phyloP scores from a whole-genome alignment of 768 basidiomycete species.

The Hypholoma fasciculare region DNA sequence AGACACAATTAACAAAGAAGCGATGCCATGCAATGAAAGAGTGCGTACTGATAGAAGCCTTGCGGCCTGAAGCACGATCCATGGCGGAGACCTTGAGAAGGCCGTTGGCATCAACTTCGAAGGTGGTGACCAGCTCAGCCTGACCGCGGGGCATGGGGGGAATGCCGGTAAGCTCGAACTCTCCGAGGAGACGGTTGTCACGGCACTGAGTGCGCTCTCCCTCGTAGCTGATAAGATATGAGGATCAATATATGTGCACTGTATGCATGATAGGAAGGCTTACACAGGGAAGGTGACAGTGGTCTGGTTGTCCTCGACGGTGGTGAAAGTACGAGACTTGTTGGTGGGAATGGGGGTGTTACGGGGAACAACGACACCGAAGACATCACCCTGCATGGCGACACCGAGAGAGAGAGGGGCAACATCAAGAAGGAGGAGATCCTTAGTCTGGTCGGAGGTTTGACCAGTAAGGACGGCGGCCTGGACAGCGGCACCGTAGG shows the following conservation, averaged over 20 bases:
- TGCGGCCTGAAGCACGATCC: slow-evolving; percentile 98
- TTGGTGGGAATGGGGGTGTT: slow-evolving; percentile 99
- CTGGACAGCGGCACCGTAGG: slow-evolving; percentile 99
- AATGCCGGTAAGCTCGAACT: slow-evolving; percentile 99
- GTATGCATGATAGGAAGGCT: slow-evolving; percentile 21
- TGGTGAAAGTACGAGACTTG: slow-evolving; percentile 99
- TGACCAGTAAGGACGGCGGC: slow-evolving; percentile 98
- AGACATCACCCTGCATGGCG: slow-evolving; percentile 99
- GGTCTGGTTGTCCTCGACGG: slow-evolving; percentile 99
- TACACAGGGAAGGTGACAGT: slow-evolving; percentile 99
- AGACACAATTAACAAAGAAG: slow-evolving; percentile 12
- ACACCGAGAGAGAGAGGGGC: slow-evolving; percentile 98
- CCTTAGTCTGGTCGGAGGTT: slow-evolving; percentile 98
- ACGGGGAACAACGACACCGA: slow-evolving; percentile 98
- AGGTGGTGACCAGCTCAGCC: slow-evolving; percentile 98
- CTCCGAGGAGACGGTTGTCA: slow-evolving; percentile 98
- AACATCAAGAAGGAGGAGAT: slow-evolving; percentile 97
- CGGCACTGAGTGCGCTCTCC: slow-evolving; percentile 99
- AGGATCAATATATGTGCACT: slow-evolving; percentile 5
- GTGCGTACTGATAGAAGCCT: slow-evolving; percentile 90
- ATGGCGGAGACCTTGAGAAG: slow-evolving; percentile 97
- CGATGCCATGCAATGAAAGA: neutral
- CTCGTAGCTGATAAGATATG: slow-evolving; percentile 67
- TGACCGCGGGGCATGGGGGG: slow-evolving; percentile 99
- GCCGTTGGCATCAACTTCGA: slow-evolving; percentile 99